Percentiles rank a stretch among this genome's conserved stretches.
phyloP scores from a whole-genome alignment of 768 basidiomycete species.

The Pholiota molesta region DNA sequence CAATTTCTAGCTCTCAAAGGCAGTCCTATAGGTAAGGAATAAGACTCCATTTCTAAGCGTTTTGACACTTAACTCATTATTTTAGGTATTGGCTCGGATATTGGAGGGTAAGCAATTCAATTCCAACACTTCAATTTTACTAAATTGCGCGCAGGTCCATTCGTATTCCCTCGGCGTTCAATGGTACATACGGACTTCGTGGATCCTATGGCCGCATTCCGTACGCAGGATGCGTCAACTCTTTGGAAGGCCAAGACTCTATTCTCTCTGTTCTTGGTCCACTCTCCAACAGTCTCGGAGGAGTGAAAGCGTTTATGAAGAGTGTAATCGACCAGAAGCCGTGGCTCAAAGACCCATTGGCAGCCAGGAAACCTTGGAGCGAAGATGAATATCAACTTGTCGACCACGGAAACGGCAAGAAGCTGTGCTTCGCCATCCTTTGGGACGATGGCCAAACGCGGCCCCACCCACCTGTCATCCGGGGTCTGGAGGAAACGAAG shows the following conservation, averaged over 20 bases:
- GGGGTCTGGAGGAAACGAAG: conserved; percentile 61
- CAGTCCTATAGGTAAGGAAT: conserved; percentile 40
- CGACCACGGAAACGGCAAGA: conserved; percentile 57
- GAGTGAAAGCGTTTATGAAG: conserved; percentile 69
- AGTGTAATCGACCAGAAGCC: conserved; percentile 61
- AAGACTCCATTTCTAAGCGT: neutral
- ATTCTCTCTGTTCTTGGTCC: conserved; percentile 78
- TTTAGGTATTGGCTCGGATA: conserved; percentile 77
- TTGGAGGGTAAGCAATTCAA: conserved; percentile 59
- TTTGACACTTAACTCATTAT: conserved; percentile 11
- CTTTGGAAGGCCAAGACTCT: conserved; percentile 72
- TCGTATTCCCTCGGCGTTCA: conserved; percentile 69
- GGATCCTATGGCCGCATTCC: conserved; percentile 74
- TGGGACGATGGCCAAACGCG: conserved; percentile 65
- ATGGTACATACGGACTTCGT: conserved; percentile 71
- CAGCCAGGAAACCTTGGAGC: conserved; percentile 60
- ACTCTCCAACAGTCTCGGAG: conserved; percentile 56
- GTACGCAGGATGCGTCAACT: conserved; percentile 66
- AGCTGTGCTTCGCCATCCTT: conserved; percentile 61
- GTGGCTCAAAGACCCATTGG: conserved; percentile 69
- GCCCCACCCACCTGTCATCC: conserved; percentile 66
- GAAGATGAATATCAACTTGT: conserved; percentile 59
- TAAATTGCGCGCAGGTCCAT: conserved; percentile 51
- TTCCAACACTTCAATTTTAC: neutral
- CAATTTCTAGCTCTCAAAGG: conserved; percentile 41